Evolutionary conservation across 164 flowering plant species (phyloP), one percentile per base, ranked within the genome.

Genomic region (Cinnamomum chago): DNA sequence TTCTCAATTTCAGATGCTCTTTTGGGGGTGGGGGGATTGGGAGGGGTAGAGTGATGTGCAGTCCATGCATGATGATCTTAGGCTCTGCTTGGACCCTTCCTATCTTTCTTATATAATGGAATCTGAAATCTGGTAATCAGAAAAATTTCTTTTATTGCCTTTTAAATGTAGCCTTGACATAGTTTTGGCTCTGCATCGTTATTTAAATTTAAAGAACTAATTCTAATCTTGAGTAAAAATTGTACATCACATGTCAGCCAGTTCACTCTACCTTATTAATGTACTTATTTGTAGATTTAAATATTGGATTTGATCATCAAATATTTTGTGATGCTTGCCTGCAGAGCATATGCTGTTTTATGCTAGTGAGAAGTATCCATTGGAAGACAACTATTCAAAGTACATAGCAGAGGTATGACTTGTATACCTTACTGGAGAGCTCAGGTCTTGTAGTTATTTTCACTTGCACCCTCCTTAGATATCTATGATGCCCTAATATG

Each of bases 321-420:
- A 23, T 25, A 25, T 70, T 77, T 47, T 68, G 17, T 4, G 3
- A 35, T 66, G 67, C 64, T 79, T 55, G 62, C 55, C 81, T 79
- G 79, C 90, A 95, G 99, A 95, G 86, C 99, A 95, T 79, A 95
- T 95, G 99, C 86, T 95, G 81, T 95, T 95, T 82, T 95, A 93
- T 88, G 95, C 98, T 1, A 95, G 99, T 83, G 98, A 93, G 75
- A 93, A 93, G 64, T 95, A 93, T 79, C 98, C 99, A 5, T 20
- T 79, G 85, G 99, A 95, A 80, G 93, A 92, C 81, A 89, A 92
- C 82, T 95, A 93, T 81, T 89, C 92, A 20, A 93, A 93, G 84
- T 95, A 91, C 83, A 93, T 95, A 68, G 76, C 86, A 2, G 95
- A 95, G 99, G 99, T 95, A 89, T 65, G 5, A 17, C 40, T 30